A percentile compares a stretch with the other conserved stretches of the same genome.
These are phyloP conservation scores for Elongisporangium prolatum DNA, from an alignment of 352 stramenopile genomes.

Conservation along the genomic window DNA sequence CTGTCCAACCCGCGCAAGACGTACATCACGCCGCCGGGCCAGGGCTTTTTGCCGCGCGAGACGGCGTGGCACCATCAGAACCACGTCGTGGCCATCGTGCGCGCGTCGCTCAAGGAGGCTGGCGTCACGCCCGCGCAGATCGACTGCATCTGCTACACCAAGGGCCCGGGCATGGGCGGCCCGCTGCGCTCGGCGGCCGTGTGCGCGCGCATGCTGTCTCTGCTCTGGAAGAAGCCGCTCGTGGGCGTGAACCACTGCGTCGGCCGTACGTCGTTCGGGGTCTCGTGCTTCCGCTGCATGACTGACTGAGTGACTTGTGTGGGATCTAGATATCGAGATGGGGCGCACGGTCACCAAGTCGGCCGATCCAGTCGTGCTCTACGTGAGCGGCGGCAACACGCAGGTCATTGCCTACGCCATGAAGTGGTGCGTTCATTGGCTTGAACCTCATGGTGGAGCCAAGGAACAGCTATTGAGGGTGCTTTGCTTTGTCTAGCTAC, in stretches of 20 bases:
- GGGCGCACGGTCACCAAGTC: conserved; percentile 95
- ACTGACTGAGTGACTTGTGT: background rate
- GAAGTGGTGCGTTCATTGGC: conserved; percentile 56
- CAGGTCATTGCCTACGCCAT: conserved; percentile 93
- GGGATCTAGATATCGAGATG: conserved; percentile 97
- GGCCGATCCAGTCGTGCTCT: conserved; percentile 97
- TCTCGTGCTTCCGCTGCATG: background rate
- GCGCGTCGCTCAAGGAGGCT: conserved; percentile 92
- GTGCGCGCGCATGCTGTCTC: conserved; percentile 90
- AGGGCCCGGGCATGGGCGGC: conserved; percentile 98
- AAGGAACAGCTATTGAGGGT: conserved; percentile 7
- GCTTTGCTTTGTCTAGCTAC: conserved; percentile 65
- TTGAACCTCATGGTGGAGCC: background rate
- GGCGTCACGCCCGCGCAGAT: conserved; percentile 81
- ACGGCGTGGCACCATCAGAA: conserved; percentile 99
- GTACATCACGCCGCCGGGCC: conserved; percentile 96
- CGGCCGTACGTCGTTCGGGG: conserved; percentile 63
- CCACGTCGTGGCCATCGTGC: conserved; percentile 94
- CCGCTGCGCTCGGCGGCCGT: conserved; percentile 96
- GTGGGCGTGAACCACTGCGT: conserved; percentile 99
- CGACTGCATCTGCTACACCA: conserved; percentile 94
- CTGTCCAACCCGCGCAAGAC: conserved; percentile 99
- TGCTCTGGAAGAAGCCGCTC: conserved; percentile 95
- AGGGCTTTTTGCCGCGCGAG: conserved; percentile 98
- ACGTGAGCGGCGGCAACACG: conserved; percentile 99